phyloP scores from a whole-genome alignment of 805 yeast species.

The Cyberlindnera xishuangbannaensis region DNA sequence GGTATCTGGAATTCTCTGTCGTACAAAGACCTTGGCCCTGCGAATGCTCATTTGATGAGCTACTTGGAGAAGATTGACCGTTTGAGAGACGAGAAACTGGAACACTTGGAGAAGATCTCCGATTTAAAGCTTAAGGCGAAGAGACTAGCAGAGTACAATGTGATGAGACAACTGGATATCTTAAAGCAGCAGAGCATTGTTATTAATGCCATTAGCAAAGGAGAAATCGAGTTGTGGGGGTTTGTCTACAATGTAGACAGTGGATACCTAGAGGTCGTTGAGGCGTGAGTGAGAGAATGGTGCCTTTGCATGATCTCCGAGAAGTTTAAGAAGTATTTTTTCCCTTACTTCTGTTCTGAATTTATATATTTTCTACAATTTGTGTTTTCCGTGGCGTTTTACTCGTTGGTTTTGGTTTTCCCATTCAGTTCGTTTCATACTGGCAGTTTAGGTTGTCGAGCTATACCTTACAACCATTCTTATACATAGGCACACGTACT shows the following conservation, averaged over 20 bases:
- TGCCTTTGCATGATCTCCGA: not conserved
- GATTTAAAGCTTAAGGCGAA: slow-evolving; percentile 52
- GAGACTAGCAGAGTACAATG: slow-evolving; percentile 69
- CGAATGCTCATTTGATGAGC: slow-evolving; percentile 29
- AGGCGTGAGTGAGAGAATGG: slow-evolving; percentile 15
- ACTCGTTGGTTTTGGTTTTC: too few relatives aligned
- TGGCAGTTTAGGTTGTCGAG: too few relatives aligned
- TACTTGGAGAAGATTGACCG: slow-evolving; percentile 63
- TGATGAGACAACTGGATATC: slow-evolving; percentile 63
- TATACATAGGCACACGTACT: too few relatives aligned
- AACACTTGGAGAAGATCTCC: slow-evolving; percentile 41
- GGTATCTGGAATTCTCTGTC: slow-evolving; percentile 80
- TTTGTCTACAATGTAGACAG: slow-evolving; percentile 76
- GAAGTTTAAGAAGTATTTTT: too few relatives aligned
- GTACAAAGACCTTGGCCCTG: slow-evolving; percentile 57
- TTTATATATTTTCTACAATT: too few relatives aligned
- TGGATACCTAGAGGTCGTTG: slow-evolving; percentile 51
- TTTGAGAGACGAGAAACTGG: slow-evolving; percentile 54
- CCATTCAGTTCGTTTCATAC: too few relatives aligned
- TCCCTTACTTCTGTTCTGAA: too few relatives aligned
- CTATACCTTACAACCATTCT: too few relatives aligned
- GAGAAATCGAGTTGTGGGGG: slow-evolving; percentile 74
- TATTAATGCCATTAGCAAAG: slow-evolving; percentile 52
- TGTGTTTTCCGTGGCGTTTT: too few relatives aligned
- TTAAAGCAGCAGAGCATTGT: slow-evolving; percentile 53